A percentile compares a stretch with the other conserved stretches of the same genome.
Conservation (phyloP, 345 rosid genomes). For the Gossypium mustelinum region DNA sequence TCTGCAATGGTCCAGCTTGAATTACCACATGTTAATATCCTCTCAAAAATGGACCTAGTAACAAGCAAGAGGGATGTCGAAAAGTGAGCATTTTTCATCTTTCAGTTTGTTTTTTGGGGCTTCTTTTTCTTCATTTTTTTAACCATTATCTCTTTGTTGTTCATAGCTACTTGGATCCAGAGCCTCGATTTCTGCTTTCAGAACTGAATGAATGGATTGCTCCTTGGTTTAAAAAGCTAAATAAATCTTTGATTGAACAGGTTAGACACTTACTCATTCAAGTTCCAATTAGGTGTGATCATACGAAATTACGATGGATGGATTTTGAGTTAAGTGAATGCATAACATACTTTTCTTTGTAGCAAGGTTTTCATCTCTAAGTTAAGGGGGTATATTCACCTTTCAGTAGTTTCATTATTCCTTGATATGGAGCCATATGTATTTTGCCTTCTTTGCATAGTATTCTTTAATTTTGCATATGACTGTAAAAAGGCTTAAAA, state of each 20-base stretch:
- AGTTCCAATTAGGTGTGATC: neutral
- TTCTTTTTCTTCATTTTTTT: neutral
- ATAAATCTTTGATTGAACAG: conserved; percentile 74
- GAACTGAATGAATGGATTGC: conserved; percentile 77
- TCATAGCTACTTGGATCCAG: conserved; percentile 76
- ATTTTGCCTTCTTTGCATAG: neutral
- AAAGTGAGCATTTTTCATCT: conserved; percentile 38
- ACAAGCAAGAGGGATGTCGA: conserved; percentile 61
- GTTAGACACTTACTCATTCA: conserved; percentile 31
- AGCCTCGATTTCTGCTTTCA: conserved; percentile 57
- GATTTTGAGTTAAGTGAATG: neutral
- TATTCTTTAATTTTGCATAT: neutral
- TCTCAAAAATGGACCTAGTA: conserved; percentile 91
- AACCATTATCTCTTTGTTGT: neutral
- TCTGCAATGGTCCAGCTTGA: conserved; percentile 96
- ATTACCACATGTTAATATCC: conserved; percentile 81
- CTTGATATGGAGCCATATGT: neutral
- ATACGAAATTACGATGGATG: neutral
- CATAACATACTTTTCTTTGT: neutral
- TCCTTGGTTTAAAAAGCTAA: conserved; percentile 71
- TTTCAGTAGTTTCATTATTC: neutral
- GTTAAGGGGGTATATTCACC: neutral
- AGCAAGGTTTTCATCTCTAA: neutral
- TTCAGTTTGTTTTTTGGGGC: no score
- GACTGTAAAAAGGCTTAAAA: neutral